These are phyloP conservation scores for Nicotiana tabacum DNA, from an alignment of 257 asterid species.

Conservation along the genomic window DNA sequence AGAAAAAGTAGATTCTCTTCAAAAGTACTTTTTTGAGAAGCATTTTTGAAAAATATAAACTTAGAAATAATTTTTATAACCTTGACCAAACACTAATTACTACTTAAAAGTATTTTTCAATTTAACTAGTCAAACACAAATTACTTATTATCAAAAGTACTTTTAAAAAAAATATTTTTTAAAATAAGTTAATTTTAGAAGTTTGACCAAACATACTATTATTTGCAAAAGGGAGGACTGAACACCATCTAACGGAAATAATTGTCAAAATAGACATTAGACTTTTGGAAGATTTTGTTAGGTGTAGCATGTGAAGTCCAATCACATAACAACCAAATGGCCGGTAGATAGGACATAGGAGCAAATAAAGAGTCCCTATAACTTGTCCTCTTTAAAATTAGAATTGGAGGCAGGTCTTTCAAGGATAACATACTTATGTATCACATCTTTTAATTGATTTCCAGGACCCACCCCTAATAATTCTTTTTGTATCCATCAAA, in stretches of 20 bases:
- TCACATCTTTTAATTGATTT: neutral
- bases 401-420: neutral
- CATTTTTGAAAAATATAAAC: too few species aligned
- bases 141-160: too few species aligned
- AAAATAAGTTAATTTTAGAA: too few species aligned
- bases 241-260: neutral
- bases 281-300: neutral
- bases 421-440: neutral
- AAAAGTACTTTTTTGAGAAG: too few species aligned
- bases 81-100: too few species aligned
- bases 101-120: too few species aligned
- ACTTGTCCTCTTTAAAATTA: neutral
- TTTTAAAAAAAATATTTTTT: too few species aligned
- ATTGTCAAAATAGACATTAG: neutral
- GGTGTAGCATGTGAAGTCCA: slow-evolving; percentile 13
- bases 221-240: neutral
- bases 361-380: neutral
- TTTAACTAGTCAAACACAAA: too few species aligned
- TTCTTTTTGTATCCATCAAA: neutral
- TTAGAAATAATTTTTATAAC: too few species aligned
- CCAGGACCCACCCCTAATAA: slow-evolving; percentile 6
- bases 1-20: too few species aligned
- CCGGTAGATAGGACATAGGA: neutral
- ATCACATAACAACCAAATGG: neutral
- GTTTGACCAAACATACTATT: too few species aligned